These are phyloP conservation scores for Guadua angustifolia DNA, from an alignment of 176 grass and related monocot species.

Conservation along the genomic window DNA sequence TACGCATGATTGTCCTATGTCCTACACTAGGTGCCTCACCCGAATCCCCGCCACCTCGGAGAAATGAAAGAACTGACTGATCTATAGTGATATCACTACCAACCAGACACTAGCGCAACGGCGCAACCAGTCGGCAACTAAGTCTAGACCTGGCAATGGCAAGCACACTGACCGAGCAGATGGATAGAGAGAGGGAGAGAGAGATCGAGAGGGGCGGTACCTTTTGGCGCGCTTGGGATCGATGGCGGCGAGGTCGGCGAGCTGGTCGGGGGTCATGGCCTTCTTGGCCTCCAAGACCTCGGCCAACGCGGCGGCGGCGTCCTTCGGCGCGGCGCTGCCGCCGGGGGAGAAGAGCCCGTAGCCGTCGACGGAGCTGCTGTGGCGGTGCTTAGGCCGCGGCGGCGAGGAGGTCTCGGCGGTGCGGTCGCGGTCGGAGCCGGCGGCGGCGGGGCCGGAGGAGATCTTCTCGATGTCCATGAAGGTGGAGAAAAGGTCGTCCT, in stretches of 20 bases:
- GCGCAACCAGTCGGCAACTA: neutral
- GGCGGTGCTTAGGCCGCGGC: slow-evolving; percentile 76
- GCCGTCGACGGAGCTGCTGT: slow-evolving; percentile 92
- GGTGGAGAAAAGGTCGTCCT: slow-evolving; percentile 96
- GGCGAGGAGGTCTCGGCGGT: slow-evolving; percentile 62
- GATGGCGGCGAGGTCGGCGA: slow-evolving; percentile 81
- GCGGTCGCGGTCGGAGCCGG: slow-evolving; percentile 55
- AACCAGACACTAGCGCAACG: neutral
- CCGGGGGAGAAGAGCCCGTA: slow-evolving; percentile 62
- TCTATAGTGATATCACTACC: neutral
- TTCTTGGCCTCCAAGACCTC: slow-evolving; percentile 96
- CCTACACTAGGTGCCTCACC: slow-evolving; percentile 2
- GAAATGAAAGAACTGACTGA: slow-evolving; percentile 4
- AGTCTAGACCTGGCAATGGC: neutral
- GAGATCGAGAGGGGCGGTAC: slow-evolving; percentile 35
- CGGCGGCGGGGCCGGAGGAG: slow-evolving; percentile 57
- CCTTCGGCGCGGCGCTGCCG: slow-evolving; percentile 40
- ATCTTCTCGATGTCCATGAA: slow-evolving; percentile 99
- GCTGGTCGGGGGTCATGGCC: slow-evolving; percentile 87
- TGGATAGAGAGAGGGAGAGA: neutral
- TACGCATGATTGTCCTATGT: slow-evolving; percentile 29
- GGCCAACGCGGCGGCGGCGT: slow-evolving; percentile 44
- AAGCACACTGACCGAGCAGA: neutral
- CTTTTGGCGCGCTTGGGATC: slow-evolving; percentile 98
- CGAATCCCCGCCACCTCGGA: slow-evolving; percentile 12